Conservation (phyloP, 768 basidiomycete genomes). For the Termitomyces sp. region DNA sequence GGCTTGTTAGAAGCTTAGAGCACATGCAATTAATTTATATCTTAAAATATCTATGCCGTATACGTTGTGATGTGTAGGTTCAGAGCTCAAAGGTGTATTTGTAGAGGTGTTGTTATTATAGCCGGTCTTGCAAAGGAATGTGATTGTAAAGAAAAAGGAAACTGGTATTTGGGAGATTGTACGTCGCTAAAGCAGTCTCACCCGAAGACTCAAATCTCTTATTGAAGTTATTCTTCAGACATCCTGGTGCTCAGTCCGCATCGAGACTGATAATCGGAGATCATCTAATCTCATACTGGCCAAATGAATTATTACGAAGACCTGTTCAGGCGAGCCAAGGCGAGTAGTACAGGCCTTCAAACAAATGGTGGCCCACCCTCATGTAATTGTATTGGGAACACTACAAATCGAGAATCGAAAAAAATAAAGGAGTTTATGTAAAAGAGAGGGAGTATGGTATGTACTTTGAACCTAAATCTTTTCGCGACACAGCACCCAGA, state of each 20-base stretch:
- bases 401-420: constrained; percentile 11
- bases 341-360: background rate
- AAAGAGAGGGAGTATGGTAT: constrained; percentile 12
- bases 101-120: background rate
- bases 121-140: too few relatives aligned
- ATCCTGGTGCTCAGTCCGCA: too few relatives aligned
- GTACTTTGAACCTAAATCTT: constrained; percentile 12
- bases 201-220: background rate
- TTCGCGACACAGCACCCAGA: constrained; percentile 3
- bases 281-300: too few relatives aligned
- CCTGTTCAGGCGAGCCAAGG: background rate
- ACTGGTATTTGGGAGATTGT: too few relatives aligned
- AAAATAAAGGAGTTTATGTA: background rate
- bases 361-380: background rate
- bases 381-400: background rate
- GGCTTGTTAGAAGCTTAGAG: background rate
- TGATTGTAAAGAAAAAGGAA: too few relatives aligned
- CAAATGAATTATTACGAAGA: background rate
- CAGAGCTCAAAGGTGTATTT: background rate
- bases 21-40: constrained; percentile 10
- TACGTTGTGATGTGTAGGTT: background rate
- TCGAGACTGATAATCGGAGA: too few relatives aligned
- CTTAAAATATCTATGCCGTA: constrained; percentile 3
- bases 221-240: too few relatives aligned
- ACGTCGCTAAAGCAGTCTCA: too few relatives aligned